These are phyloP conservation scores for Amphibolis antarctica DNA, from an alignment of 106 monocot species.

Conservation along the genomic window DNA sequence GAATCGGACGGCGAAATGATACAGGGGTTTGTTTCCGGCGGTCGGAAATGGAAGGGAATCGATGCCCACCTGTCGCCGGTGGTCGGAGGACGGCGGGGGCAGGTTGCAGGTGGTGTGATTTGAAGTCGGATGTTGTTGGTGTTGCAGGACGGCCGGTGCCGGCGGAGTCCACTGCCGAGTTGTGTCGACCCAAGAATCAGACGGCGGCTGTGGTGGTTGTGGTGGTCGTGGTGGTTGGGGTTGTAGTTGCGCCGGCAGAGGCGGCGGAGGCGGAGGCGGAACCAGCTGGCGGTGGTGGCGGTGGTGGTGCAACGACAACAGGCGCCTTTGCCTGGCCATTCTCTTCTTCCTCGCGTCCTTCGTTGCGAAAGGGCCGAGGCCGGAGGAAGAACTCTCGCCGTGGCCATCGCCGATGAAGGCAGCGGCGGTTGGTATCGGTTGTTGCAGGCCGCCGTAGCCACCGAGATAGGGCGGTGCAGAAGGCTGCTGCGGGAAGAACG, in stretches of 20 bases:
- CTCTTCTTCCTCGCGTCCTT: constrained; percentile 90
- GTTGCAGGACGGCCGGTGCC: too few relatives aligned
- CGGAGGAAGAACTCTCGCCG: neutral
- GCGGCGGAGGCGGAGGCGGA: neutral
- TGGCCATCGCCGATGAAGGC: neutral
- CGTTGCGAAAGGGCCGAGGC: constrained; percentile 37
- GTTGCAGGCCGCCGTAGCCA: neutral
- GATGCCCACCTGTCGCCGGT: too few relatives aligned
- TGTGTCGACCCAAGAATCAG: neutral
- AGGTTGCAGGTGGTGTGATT: too few relatives aligned
- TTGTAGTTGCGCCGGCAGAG: constrained; percentile 5
- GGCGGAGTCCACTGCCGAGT: neutral
- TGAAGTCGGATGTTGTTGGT: too few relatives aligned
- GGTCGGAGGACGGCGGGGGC: too few relatives aligned
- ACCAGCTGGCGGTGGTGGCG: constrained; percentile 11
- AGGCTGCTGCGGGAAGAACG: neutral
- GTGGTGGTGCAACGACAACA: constrained; percentile 48
- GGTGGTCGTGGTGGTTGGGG: neutral
- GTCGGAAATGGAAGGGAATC: too few relatives aligned
- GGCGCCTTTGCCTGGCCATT: constrained; percentile 78
- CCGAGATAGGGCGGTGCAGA: neutral
- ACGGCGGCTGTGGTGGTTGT: neutral
- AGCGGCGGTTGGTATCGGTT: neutral
- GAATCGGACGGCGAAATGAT: too few relatives aligned
- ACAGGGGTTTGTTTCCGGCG: too few relatives aligned